Conservation (phyloP, 352 stramenopile genomes). For the Phytophthora melonis region DNA sequence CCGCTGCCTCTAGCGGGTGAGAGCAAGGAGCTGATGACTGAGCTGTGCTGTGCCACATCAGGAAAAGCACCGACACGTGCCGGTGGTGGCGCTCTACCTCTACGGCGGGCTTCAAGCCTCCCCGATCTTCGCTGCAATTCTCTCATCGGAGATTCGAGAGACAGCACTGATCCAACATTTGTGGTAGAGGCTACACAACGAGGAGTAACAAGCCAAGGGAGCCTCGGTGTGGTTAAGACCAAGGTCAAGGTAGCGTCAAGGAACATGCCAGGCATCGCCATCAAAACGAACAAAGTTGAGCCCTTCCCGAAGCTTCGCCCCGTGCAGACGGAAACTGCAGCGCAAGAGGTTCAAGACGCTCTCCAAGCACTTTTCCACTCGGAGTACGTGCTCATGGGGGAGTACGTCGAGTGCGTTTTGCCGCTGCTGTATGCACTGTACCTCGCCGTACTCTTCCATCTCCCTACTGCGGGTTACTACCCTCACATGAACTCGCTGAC, state of each 20-base stretch:
- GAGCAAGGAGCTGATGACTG: neutral
- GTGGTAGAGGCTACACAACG: neutral
- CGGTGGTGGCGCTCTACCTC: neutral
- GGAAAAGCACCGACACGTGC: neutral
- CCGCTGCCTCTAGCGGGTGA: neutral
- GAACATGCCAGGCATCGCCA: neutral
- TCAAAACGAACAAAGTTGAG: neutral
- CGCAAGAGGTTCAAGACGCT: conserved; percentile 3
- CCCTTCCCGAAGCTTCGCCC: neutral
- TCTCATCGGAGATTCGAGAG: neutral
- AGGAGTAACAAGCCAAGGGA: neutral
- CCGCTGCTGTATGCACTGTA: conserved; percentile 37
- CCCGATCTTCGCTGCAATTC: neutral
- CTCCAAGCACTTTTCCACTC: conserved; percentile 35
- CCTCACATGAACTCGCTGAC: conserved; percentile 14
- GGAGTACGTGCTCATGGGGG: conserved; percentile 32
- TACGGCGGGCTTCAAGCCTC: neutral
- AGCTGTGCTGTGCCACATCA: neutral
- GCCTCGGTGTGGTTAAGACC: neutral
- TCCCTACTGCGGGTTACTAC: conserved; percentile 41
- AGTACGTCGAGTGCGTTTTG: conserved; percentile 41
- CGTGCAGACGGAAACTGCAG: neutral
- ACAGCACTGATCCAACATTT: no score
- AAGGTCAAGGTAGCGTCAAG: neutral
- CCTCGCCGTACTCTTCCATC: conserved; percentile 20